Evolutionary conservation across 2,329 filamentous ascomycete species (phyloP), one percentile per base, ranked within the genome.

Genomic region (Talaromyces sp.): DNA sequence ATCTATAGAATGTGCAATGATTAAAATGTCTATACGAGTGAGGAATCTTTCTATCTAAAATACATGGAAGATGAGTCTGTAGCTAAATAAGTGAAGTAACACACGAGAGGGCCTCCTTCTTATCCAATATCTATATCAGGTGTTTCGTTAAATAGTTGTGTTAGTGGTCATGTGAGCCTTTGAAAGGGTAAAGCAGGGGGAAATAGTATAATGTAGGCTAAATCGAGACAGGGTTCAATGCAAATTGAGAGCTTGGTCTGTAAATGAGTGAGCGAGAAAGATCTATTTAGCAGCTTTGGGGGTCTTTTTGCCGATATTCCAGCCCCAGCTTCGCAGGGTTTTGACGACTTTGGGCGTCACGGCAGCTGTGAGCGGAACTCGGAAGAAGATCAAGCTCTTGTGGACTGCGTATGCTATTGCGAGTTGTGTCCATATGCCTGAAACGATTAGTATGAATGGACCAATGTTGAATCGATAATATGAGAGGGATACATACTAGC

Each of bases 381-480:
- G 87, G 69, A 98, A 78, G 78, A 99, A 97, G 73, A 99, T 97
- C 78, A 98, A 92, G 71, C 91, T 96, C 81, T 99, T 99, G 84
- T 99, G 95, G 66, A 99, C 92, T 33, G 94, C 94, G 74, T 99
- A 99, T 13, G 95, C 95, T 58, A 99, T 85, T 16, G 92, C 93
- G 35, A 99, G 82, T 75, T 97, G 93, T 9, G 95, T 98, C 86
- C 87, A 89, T 60, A 90, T 81, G 72, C 86, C 87, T 89, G 69
- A 41, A 27, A 31, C 58, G 27, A 66, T 62, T 64, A 63, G 45
- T 47, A 59, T 24, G 8, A 24, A 66, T 63, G 41, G 11, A 67
- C 27, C 8, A 13, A 57, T 19, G 31, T 43, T 33, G 14, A 13
- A 47, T 49, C 41, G 19, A 37, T 19, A 41, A 37, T 24, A 33